Evolutionary conservation across 352 stramenopile species (phyloP), one percentile per base, ranked within the genome.

Genomic region (Globisporangium alternatum): DNA sequence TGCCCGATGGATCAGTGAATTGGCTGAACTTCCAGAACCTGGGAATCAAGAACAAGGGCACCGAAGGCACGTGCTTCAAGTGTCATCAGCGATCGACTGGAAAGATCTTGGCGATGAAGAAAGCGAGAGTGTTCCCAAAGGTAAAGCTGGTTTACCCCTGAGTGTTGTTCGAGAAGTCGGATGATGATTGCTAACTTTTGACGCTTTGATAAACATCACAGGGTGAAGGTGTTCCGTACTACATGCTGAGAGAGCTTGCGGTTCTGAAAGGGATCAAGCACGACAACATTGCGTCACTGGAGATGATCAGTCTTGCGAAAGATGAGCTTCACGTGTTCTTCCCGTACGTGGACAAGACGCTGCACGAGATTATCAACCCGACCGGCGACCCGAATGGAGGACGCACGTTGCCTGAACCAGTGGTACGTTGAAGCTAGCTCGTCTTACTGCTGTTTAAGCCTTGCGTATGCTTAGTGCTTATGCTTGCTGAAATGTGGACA

Each of bases 211-310:
- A 9, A 30, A 30, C 21, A 21, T 45, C 2, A 6, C 44, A 94
- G 77, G 90, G 89, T 39, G 90, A 97, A 78, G 90, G 90, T 37
- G 87, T 97, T 19, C 90, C 90, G n/a, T 97, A 97, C 61, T 97
- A 97, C 66, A 97, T 97, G 90, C 76, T 97, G 10, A 76, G 90
- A 53, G 90, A 97, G 60, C 63, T 97, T 30, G 89, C 90, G 13
- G 90, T 97, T 28, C 64, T 97, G 12, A 90, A 93, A 54, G 86
- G 88, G 22, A 91, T 97, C 63, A 78, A 83, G 56, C 90, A 97
- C 48, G 83, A 90, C 44, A 79, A 97, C 73, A 96, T 97, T 68
- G 86, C 90, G 25, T 88, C 85, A 1, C 71, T 97, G 44, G 84
- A 96, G 57, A 83, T 94, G 66, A 94, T 97, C 62, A 93, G 83